Evolutionary conservation across 305 asterid species (phyloP).

Genomic region (Fraxinus floribunda): DNA sequence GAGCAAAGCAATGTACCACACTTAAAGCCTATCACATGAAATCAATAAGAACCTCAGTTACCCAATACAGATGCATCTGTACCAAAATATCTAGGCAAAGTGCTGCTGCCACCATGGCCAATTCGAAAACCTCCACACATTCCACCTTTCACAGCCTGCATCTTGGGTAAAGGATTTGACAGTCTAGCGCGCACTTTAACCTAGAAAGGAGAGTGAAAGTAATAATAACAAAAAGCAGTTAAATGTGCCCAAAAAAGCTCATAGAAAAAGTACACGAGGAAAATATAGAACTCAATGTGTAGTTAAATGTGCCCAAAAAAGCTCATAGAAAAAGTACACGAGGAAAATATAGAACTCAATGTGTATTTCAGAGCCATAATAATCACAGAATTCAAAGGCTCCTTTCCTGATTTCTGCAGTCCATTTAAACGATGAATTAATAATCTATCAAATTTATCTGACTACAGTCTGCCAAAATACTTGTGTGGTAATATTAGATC

Average conservation of each 20-base stretch:
- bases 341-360: not conserved
- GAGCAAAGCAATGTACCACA: conserved; percentile 19
- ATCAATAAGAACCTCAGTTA: conserved; percentile 13
- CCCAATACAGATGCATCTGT: conserved; percentile 18
- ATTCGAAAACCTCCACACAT: conserved; percentile 62
- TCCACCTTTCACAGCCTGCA: conserved; percentile 68
- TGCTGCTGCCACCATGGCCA: conserved; percentile 37
- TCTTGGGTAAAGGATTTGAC: conserved; percentile 63
- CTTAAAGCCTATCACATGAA: not conserved
- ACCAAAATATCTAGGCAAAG: conserved; percentile 35
- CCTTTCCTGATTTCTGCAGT: not conserved
- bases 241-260: not conserved
- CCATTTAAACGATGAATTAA: not conserved
- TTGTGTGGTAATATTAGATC: conserved; percentile 4
- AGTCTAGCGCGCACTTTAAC: conserved; percentile 60
- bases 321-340: not conserved
- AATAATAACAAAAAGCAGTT: conserved; percentile 13
- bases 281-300: not conserved
- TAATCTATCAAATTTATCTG: not conserved
- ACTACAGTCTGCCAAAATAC: not conserved
- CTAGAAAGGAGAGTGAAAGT: conserved; percentile 23
- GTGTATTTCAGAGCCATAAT: not conserved
- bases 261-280: not conserved
- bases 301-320: not conserved
- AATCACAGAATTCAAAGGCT: not conserved